These are phyloP conservation scores for Balamuthia mandrillaris DNA, from an alignment of 208 protist genomes.

Conservation along the genomic window DNA sequence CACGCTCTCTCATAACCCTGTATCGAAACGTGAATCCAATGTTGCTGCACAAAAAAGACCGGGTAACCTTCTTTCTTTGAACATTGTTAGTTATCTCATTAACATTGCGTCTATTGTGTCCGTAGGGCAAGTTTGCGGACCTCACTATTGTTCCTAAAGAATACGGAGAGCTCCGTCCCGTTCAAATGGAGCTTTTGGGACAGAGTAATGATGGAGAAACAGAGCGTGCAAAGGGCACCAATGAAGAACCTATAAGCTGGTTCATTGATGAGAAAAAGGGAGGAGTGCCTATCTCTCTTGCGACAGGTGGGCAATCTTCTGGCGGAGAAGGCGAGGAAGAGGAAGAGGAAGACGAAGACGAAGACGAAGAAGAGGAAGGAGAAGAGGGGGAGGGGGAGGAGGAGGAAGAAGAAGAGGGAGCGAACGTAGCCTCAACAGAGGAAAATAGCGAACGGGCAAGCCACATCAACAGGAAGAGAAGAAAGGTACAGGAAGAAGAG, in stretches of 20 bases:
- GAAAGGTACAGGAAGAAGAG: neutral
- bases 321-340: neutral
- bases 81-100: neutral
- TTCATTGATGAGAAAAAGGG: neutral
- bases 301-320: neutral
- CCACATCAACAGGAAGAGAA: neutral
- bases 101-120: neutral
- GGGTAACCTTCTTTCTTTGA: conserved; percentile 58
- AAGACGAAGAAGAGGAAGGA: conserved; percentile 32
- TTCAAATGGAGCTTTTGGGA: neutral
- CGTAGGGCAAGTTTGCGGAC: conserved; percentile 30
- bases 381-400: conserved; percentile 16
- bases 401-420: neutral
- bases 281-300: neutral
- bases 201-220: neutral
- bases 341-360: conserved; percentile 27
- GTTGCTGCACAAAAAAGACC: conserved; percentile 88
- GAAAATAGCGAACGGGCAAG: neutral
- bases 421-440: neutral
- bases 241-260: neutral
- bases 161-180: conserved; percentile 20
- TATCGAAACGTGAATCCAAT: conserved; percentile 90
- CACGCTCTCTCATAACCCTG: conserved; percentile 88
- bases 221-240: neutral
- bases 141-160: neutral